phyloP scores from a whole-genome alignment of 768 basidiomycete genomes.

The Tulasnella sp. region DNA sequence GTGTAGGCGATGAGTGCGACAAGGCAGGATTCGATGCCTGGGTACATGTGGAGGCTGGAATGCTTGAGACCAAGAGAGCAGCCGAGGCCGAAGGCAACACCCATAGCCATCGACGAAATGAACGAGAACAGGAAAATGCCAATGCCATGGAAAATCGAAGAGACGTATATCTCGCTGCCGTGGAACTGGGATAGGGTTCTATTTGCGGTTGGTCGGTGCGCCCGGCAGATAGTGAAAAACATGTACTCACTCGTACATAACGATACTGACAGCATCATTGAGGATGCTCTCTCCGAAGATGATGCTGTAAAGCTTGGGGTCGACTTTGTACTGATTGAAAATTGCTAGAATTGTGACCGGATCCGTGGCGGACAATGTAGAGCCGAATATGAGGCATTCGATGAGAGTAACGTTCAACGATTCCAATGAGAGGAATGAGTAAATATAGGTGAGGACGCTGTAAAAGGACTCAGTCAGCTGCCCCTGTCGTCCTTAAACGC shows the following conservation, averaged over 20 bases:
- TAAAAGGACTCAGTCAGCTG: not conserved
- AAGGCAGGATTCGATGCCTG: constrained; percentile 95
- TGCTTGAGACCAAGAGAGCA: constrained; percentile 94
- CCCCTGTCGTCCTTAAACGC: too few relatives aligned
- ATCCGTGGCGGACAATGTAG: constrained; percentile 94
- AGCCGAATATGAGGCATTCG: constrained; percentile 94
- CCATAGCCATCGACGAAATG: constrained; percentile 88
- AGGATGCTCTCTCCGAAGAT: constrained; percentile 96
- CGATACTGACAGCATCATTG: constrained; percentile 99
- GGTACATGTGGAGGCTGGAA: constrained; percentile 74
- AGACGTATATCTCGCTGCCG: constrained; percentile 70
- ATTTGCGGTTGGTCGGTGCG: not conserved
- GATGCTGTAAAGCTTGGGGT: constrained; percentile 93
- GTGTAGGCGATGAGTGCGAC: constrained; percentile 93
- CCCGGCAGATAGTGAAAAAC: not conserved
- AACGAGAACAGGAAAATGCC: constrained; percentile 97
- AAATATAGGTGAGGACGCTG: constrained; percentile 90
- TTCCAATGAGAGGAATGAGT: constrained; percentile 87
- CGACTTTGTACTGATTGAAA: constrained; percentile 97
- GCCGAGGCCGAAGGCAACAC: constrained; percentile 80
- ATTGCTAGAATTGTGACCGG: constrained; percentile 97
- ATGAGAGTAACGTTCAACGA: constrained; percentile 75
- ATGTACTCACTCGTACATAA: constrained; percentile 93
- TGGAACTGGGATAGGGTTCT: constrained; percentile 92
- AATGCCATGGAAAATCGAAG: constrained; percentile 89